A percentile compares a stretch with the other conserved stretches of the same genome.
phyloP scores from a whole-genome alignment of 169 alveolate species.

The Plasmodium blacklocki region DNA sequence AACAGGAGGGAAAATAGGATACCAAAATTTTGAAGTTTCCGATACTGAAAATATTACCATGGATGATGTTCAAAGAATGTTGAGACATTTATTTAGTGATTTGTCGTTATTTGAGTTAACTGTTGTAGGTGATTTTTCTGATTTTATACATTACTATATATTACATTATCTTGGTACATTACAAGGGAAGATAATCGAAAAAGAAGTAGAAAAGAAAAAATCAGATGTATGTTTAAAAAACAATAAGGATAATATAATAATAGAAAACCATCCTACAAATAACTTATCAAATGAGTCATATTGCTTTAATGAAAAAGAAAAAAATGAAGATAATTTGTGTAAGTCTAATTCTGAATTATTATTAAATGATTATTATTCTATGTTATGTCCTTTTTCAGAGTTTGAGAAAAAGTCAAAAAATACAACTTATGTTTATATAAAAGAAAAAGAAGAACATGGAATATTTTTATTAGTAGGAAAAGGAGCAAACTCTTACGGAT shows the following conservation, averaged over 20 bases:
- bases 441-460: slow-evolving; percentile 88
- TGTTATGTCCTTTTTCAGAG: slow-evolving; percentile 52
- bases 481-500: slow-evolving; percentile 88
- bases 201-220: background rate
- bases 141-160: slow-evolving; percentile 51
- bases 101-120: slow-evolving; percentile 60
- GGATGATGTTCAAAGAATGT: slow-evolving; percentile 75
- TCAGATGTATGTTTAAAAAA: background rate
- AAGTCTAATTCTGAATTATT: background rate
- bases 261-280: background rate
- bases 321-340: background rate
- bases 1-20: slow-evolving; percentile 80
- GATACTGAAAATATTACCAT: slow-evolving; percentile 43
- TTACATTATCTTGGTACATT: slow-evolving; percentile 55
- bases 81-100: slow-evolving; percentile 57
- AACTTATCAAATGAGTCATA: background rate
- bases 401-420: slow-evolving; percentile 67
- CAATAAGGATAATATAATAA: background rate
- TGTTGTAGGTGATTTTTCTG: slow-evolving; percentile 51
- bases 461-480: slow-evolving; percentile 86
- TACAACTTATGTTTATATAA: slow-evolving; percentile 73
- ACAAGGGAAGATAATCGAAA: background rate
- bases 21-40: slow-evolving; percentile 77
- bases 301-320: background rate
- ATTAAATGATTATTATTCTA: slow-evolving; percentile 14